phyloP scores from a whole-genome alignment of 768 basidiomycete genomes.

The Wakefieldia striispora region DNA sequence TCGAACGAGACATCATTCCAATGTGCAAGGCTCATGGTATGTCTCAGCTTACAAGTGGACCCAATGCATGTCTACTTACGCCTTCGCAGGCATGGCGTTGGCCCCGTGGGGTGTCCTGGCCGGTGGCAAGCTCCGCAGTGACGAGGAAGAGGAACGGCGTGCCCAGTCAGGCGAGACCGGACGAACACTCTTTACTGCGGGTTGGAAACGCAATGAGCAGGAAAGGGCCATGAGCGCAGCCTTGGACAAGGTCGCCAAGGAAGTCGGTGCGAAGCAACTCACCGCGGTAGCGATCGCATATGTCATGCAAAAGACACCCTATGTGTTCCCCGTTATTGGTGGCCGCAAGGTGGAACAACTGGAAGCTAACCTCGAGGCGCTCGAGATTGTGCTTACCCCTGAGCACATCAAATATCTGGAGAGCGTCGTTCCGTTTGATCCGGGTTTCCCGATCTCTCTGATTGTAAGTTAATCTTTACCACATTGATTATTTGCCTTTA shows the following conservation, averaged over 20 bases:
- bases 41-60: neutral
- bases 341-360: conserved; percentile 46
- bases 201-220: conserved; percentile 36
- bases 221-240: conserved; percentile 36
- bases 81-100: conserved; percentile 25
- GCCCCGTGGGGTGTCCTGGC: conserved; percentile 39
- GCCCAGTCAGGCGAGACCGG: conserved; percentile 28
- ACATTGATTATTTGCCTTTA: neutral
- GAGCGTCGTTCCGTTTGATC: conserved; percentile 34
- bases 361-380: conserved; percentile 40
- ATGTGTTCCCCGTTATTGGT: conserved; percentile 43
- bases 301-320: conserved; percentile 44
- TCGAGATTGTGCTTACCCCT: conserved; percentile 37
- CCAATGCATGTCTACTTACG: conserved; percentile 10
- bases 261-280: conserved; percentile 37
- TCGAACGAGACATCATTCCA: conserved; percentile 55
- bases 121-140: conserved; percentile 29
- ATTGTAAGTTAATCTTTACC: conserved; percentile 27
- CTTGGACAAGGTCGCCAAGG: conserved; percentile 38
- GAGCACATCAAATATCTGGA: conserved; percentile 43
- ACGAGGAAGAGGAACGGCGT: conserved; percentile 30
- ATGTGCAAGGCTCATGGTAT: conserved; percentile 32
- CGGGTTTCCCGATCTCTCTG: conserved; percentile 36
- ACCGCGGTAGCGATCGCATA: conserved; percentile 42
- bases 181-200: neutral